phyloP scores from a whole-genome alignment of 2,329 filamentous ascomycete genomes.

The Colletotrichum eremochloae region DNA sequence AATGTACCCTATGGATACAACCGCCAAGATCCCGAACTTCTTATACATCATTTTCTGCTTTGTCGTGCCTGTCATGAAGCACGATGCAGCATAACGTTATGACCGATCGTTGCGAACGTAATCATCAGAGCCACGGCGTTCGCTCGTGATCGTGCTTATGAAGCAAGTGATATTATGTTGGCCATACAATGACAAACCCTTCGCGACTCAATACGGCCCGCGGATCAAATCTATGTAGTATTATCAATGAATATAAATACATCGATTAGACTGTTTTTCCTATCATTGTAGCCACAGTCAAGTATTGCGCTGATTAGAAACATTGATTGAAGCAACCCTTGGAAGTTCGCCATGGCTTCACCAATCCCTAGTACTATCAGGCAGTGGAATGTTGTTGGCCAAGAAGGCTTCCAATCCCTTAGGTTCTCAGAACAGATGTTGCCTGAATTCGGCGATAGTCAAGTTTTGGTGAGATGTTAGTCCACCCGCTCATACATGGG shows the following conservation, averaged over 20 bases:
- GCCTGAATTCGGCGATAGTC: constrained; percentile 29
- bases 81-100: background rate
- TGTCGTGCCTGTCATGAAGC: background rate
- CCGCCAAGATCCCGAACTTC: background rate
- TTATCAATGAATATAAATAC: background rate
- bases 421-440: constrained; percentile 15
- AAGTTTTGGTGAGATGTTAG: constrained; percentile 38
- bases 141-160: background rate
- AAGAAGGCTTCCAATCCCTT: constrained; percentile 24
- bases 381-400: constrained; percentile 29
- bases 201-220: background rate
- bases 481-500: constrained; percentile 61
- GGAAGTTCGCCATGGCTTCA: background rate
- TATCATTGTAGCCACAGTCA: too few relatives aligned
- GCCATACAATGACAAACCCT: background rate
- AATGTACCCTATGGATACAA: background rate
- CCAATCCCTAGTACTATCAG: background rate
- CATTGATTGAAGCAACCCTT: background rate
- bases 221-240: background rate
- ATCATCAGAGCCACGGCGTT: background rate
- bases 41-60: background rate
- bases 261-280: rapidly evolving
- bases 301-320: background rate
- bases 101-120: background rate
- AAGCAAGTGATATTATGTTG: background rate